Evolutionary conservation across 2,329 filamentous ascomycete species (phyloP), one percentile per base, ranked within the genome.

Genomic region (Byssothecium circinans): DNA sequence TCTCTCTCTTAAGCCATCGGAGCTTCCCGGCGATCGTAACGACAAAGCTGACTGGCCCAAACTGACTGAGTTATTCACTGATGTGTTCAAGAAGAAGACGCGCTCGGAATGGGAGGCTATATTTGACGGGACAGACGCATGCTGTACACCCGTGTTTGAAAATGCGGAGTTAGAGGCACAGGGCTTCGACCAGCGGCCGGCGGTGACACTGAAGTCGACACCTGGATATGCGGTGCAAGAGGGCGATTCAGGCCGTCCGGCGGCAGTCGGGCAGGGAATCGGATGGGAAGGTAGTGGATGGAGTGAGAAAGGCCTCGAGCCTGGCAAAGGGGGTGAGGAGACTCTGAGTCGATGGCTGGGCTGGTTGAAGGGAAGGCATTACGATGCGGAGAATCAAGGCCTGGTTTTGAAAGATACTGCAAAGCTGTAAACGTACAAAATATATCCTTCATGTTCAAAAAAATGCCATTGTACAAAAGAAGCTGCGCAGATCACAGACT

Each of bases 71-170:
- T 66, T 83, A 2, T 86, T 95, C 56, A 79, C 78, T 2, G 66
- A 65, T 3, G 76, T 75, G 0, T 96, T 97, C 70, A 82, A 78
- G 67, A 70, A 75, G 36, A 89, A 84, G 73, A 87, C 86, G 4
- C 79, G 91, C 27, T 65, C 71, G 0, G 86, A 95, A 67, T 97
- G 92, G 92, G 92, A 96, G 71, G 67, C 51, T 3, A 75, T 95
- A 5, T 97, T 96, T 67, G 89, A 95, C 67, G 89, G 88, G 10
- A 94, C 88, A 0, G 92, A 97, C 73, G 92, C 92, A 1, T 97
- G 92, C 69, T 90, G 87, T 54, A 90, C 89, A n/a, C 92, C 92
- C 0, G 88, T 97, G 1, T 75, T 96, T 34, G 85, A 84, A 27
- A 88, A 90, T 56, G 63, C 58, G 0, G 91, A 96, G 72, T 75